phyloP scores from a whole-genome alignment of 1,139 yeast species.

The Yamadazyma buinensis region DNA sequence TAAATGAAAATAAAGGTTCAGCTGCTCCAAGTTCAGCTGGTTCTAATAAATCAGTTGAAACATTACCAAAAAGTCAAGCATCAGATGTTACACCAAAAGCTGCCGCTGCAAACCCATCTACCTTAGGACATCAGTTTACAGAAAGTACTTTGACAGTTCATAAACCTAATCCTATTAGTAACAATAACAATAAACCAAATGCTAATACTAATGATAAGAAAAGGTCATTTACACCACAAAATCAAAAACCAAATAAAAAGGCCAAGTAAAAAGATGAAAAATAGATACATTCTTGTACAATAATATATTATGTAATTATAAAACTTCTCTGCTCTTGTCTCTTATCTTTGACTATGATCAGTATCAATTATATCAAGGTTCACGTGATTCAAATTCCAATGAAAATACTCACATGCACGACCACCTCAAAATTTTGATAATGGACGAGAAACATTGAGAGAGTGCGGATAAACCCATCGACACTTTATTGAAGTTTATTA shows the following conservation, averaged over 20 bases:
- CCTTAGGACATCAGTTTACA: constrained; percentile 23
- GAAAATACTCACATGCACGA: too few species aligned
- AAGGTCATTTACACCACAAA: constrained; percentile 11
- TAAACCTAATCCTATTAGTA: constrained; percentile 14
- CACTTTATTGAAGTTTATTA: background rate
- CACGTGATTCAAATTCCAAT: too few species aligned
- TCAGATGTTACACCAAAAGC: background rate
- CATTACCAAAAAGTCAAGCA: too few species aligned
- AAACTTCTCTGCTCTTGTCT: too few species aligned
- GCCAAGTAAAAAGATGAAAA: constrained; percentile 11
- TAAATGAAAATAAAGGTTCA: constrained; percentile 4
- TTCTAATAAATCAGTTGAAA: too few species aligned
- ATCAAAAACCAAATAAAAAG: constrained; percentile 14
- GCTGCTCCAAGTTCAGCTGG: constrained; percentile 3
- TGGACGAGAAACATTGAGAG: background rate
- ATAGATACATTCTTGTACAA: constrained; percentile 2
- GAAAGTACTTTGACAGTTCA: constrained; percentile 33
- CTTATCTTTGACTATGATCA: too few species aligned
- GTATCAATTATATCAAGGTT: too few species aligned
- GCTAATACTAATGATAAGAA: constrained; percentile 12
- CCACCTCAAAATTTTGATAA: background rate
- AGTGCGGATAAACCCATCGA: background rate
- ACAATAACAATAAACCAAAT: constrained; percentile 1
- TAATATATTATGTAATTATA: too few species aligned
- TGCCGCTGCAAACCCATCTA: constrained; percentile 3